These are phyloP conservation scores for Aspergillus jensenii DNA, from an alignment of 2,329 filamentous ascomycete species.

Conservation along the genomic window DNA sequence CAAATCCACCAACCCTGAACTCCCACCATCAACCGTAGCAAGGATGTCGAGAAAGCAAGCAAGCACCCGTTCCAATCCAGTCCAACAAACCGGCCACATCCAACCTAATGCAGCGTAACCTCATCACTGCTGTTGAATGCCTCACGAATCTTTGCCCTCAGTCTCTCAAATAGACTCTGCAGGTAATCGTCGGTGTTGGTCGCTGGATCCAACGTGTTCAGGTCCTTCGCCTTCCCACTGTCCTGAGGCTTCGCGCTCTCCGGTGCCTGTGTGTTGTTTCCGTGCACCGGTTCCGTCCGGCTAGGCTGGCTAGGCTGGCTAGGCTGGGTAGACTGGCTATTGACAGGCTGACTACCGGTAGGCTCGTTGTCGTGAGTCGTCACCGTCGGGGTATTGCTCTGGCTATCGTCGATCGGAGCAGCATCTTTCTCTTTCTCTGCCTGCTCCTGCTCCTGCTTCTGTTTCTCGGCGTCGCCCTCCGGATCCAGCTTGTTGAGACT, in stretches of 20 bases:
- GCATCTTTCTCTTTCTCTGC: background rate
- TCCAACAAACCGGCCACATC: background rate
- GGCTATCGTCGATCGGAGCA: background rate
- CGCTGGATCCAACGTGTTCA: background rate
- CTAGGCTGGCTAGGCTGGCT: too few species aligned
- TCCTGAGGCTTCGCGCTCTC: background rate
- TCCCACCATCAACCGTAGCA: background rate
- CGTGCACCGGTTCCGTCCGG: too few species aligned
- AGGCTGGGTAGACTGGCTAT: too few species aligned
- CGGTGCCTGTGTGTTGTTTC: background rate
- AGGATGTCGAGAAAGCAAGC: background rate
- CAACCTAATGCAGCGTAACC: slow-evolving; percentile 7
- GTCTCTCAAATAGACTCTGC: slow-evolving; percentile 14
- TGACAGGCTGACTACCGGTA: background rate
- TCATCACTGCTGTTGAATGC: slow-evolving; percentile 31
- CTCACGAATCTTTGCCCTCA: slow-evolving; percentile 22
- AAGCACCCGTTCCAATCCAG: background rate
- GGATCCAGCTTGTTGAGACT: background rate
- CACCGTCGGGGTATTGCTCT: background rate
- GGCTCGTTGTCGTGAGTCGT: background rate
- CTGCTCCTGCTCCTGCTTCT: background rate
- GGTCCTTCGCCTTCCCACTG: background rate
- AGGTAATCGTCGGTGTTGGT: slow-evolving; percentile 22
- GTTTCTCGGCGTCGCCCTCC: background rate
- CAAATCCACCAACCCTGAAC: background rate